Percentiles rank a stretch among this genome's conserved stretches.
Conservation (phyloP, 148 eudicot genomes). For the Cornus kousa region DNA sequence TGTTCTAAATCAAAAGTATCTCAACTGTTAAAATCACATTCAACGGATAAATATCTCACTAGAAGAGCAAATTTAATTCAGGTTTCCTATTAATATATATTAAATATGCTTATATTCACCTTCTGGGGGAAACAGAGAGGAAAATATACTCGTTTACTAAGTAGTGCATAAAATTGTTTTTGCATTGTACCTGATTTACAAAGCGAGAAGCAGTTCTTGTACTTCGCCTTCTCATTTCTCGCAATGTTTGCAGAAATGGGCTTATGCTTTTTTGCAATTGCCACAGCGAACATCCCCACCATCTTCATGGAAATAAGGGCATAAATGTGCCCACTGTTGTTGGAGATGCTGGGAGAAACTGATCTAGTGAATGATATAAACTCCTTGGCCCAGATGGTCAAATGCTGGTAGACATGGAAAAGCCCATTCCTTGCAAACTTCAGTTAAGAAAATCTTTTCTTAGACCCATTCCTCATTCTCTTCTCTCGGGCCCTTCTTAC, state of each 20-base stretch:
- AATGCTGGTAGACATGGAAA: background rate
- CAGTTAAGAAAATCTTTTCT: background rate
- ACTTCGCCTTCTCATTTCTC: background rate
- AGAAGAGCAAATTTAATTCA: background rate
- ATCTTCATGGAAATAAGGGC: background rate
- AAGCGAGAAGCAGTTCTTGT: background rate
- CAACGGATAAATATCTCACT: background rate
- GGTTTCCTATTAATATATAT: background rate
- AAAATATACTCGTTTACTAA: background rate
- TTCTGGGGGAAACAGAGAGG: too few relatives aligned
- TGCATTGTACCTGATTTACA: slow-evolving; percentile 1
- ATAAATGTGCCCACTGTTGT: background rate
- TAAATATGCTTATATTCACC: too few relatives aligned
- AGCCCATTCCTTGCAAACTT: too few relatives aligned
- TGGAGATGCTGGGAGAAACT: background rate
- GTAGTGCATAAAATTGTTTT: background rate
- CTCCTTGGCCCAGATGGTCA: background rate
- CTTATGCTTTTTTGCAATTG: background rate
- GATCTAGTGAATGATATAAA: background rate
- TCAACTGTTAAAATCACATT: too few relatives aligned
- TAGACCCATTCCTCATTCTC: background rate
- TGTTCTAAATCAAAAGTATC: too few relatives aligned
- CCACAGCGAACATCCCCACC: background rate
- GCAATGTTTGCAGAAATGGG: background rate
- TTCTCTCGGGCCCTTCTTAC: background rate